Percentiles rank a stretch among this genome's conserved stretches.
These are phyloP conservation scores for Cercospora janseana DNA, from an alignment of 2,329 filamentous ascomycete species.

Conservation along the genomic window DNA sequence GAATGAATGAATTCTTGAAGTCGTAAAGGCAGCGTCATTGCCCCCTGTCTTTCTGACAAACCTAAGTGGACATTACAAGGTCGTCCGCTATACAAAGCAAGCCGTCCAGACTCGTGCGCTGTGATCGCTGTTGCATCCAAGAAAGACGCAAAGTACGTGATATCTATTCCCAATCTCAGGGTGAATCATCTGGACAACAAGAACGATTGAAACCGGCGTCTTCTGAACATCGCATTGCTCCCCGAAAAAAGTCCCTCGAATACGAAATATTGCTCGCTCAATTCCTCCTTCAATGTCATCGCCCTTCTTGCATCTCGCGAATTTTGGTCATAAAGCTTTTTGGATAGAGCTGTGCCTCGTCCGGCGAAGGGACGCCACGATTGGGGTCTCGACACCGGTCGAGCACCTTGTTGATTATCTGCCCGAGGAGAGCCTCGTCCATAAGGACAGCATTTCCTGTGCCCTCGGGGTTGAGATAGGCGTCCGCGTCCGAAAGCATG, in stretches of 20 bases:
- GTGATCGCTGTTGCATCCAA: background rate
- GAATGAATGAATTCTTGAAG: background rate
- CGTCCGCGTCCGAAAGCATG: constrained; percentile 55
- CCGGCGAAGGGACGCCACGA: constrained; percentile 55
- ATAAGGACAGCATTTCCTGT: constrained; percentile 49
- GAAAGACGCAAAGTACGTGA: background rate
- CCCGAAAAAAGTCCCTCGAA: background rate
- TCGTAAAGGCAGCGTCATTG: constrained; percentile 2
- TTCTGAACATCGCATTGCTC: background rate
- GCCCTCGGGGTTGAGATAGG: constrained; percentile 58
- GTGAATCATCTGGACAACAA: background rate
- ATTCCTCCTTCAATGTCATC: constrained; percentile 14
- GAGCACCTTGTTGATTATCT: constrained; percentile 60
- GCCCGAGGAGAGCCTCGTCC: constrained; percentile 58
- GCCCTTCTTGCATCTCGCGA: constrained; percentile 41
- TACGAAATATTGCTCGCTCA: constrained; percentile 11
- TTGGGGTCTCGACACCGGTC: constrained; percentile 56
- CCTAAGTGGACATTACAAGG: background rate
- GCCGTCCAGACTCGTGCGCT: constrained; percentile 1
- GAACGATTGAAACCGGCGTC: background rate
- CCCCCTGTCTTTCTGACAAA: constrained; percentile 2
- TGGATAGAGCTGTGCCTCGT: constrained; percentile 52
- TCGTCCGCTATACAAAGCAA: background rate
- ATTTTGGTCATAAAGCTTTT: constrained; percentile 51
- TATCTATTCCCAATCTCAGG: background rate